These are phyloP conservation scores for Lentinula boryana DNA, from an alignment of 768 basidiomycete species.

Conservation along the genomic window DNA sequence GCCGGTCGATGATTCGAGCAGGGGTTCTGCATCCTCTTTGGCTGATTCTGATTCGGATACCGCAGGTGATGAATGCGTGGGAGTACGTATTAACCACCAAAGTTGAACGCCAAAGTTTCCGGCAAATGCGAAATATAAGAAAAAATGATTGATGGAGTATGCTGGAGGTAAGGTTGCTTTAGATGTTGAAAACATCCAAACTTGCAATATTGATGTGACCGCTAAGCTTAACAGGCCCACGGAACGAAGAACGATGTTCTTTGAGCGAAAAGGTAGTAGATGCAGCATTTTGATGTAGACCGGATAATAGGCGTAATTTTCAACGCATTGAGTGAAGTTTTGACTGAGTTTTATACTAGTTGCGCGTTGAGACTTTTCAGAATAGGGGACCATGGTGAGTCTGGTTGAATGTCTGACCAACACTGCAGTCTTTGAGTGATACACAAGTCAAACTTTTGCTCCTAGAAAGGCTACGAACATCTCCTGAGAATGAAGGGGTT, in stretches of 20 bases:
- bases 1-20: not conserved
- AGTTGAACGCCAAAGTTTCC: not conserved
- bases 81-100: slow-evolving; percentile 3
- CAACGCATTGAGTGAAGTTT: no score
- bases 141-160: slow-evolving; percentile 2
- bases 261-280: not conserved
- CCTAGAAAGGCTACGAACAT: no score
- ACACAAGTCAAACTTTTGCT: no score
- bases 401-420: no score
- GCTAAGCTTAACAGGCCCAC: not conserved
- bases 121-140: not conserved
- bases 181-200: not conserved
- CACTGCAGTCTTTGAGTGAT: no score
- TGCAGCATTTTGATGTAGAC: not conserved
- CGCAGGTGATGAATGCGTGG: not conserved
- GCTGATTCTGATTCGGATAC: not conserved
- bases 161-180: not conserved
- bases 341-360: no score
- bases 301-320: not conserved
- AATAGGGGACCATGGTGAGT: no score
- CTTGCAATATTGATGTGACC: not conserved
- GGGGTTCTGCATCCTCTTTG: not conserved
- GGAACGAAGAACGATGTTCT: not conserved
- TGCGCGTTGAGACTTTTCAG: no score
- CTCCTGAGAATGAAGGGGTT: no score